These are phyloP conservation scores for Boletus rubroflammeus DNA, from an alignment of 768 basidiomycete genomes.

Conservation along the genomic window DNA sequence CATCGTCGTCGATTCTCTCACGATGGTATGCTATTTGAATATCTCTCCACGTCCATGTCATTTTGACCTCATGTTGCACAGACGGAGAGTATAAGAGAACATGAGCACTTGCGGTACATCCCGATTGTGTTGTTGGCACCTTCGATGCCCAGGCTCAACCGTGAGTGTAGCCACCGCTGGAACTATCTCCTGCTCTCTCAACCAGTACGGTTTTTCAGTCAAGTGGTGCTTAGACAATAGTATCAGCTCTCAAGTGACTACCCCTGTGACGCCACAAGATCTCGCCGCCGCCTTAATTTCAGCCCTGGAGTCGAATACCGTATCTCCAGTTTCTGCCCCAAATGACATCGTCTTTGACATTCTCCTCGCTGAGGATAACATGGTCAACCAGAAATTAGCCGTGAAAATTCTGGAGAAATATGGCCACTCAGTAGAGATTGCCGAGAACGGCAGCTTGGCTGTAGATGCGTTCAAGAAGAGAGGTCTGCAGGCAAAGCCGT, in stretches of 20 bases:
- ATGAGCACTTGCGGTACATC: slow-evolving; percentile 94
- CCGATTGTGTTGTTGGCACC: slow-evolving; percentile 90
- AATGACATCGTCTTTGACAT: slow-evolving; percentile 90
- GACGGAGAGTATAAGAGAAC: slow-evolving; percentile 88
- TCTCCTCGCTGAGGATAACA: slow-evolving; percentile 93
- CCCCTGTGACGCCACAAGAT: slow-evolving; percentile 84
- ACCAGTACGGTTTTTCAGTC: slow-evolving; percentile 41
- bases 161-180: slow-evolving; percentile 40
- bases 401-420: slow-evolving; percentile 96
- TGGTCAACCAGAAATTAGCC: slow-evolving; percentile 94
- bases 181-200: slow-evolving; percentile 3
- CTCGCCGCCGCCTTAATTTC: slow-evolving; percentile 89
- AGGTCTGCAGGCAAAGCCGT: slow-evolving; percentile 65
- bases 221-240: slow-evolving; percentile 98
- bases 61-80: slow-evolving; percentile 33
- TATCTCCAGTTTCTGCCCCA: slow-evolving; percentile 80
- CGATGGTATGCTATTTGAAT: slow-evolving; percentile 55
- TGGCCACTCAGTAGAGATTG: slow-evolving; percentile 93
- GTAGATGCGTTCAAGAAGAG: slow-evolving; percentile 88
- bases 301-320: slow-evolving; percentile 92
- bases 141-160: slow-evolving; percentile 67
- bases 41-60: neutral
- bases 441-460: slow-evolving; percentile 93
- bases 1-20: slow-evolving; percentile 88
- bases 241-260: slow-evolving; percentile 91